Percentiles rank a stretch among this genome's conserved stretches.
phyloP scores from a whole-genome alignment of 208 protist species.

The Zelonia costaricensis region DNA sequence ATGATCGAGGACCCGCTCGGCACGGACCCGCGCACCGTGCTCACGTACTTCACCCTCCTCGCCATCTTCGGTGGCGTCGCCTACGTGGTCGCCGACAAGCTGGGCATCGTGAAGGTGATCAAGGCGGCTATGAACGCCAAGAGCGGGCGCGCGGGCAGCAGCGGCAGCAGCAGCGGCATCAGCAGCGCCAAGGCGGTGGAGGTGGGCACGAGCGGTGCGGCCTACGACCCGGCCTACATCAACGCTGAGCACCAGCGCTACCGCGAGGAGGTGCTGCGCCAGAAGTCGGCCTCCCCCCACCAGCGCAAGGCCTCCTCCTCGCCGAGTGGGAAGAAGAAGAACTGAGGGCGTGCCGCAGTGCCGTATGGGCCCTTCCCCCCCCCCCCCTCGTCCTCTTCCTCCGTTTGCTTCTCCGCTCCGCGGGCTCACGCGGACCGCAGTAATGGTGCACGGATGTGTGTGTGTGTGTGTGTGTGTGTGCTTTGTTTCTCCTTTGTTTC shows the following conservation, averaged over 20 bases:
- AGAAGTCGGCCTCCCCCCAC: constrained; percentile 39
- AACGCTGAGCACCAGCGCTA: constrained; percentile 77
- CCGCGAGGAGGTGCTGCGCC: constrained; percentile 64
- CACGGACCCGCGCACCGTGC: constrained; percentile 78
- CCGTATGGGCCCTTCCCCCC: background rate
- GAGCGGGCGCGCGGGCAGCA: too few relatives aligned
- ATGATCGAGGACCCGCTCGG: constrained; percentile 63
- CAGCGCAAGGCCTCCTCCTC: constrained; percentile 28
- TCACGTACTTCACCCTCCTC: constrained; percentile 85
- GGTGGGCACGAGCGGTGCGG: constrained; percentile 42
- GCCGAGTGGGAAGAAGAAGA: constrained; percentile 54
- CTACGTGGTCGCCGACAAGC: constrained; percentile 49
- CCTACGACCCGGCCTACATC: constrained; percentile 84
- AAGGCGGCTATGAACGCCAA: constrained; percentile 8
- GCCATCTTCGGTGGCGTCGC: constrained; percentile 47
- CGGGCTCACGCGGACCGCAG: too few relatives aligned
- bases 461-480: constrained; percentile 1
- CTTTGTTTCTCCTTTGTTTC: background rate
- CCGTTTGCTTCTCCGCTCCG: too few relatives aligned
- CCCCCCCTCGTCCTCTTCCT: background rate
- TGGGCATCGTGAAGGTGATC: constrained; percentile 56
- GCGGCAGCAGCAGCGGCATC: constrained; percentile 1
- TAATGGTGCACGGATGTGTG: background rate
- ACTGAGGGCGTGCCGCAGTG: background rate
- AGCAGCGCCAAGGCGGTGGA: constrained; percentile 19